phyloP scores from a whole-genome alignment of 2,329 filamentous ascomycete species.

The Chalaropsis ovoidea region DNA sequence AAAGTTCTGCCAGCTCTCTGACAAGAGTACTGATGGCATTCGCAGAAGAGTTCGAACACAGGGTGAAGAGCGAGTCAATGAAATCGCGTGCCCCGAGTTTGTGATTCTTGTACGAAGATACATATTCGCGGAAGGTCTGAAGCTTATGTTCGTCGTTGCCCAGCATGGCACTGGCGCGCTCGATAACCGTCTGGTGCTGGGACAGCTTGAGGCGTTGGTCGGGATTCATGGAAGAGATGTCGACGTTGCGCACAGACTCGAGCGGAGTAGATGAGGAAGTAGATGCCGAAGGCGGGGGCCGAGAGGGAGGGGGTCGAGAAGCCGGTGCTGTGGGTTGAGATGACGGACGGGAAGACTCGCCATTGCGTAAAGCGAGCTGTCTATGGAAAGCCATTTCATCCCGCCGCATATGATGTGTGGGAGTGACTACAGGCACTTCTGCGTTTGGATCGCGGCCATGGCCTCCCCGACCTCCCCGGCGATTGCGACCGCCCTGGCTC shows the following conservation, averaged over 20 bases:
- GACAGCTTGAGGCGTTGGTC: conserved; percentile 72
- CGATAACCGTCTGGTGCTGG: conserved; percentile 74
- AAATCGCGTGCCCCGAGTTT: conserved; percentile 63
- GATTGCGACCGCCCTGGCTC: conserved; percentile 37
- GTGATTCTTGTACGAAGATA: conserved; percentile 67
- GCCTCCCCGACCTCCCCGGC: conserved; percentile 35
- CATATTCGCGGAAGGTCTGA: conserved; percentile 62
- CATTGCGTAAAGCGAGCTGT: conserved; percentile 81
- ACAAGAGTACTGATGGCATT: conserved; percentile 78
- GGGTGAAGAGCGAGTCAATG: conserved; percentile 75
- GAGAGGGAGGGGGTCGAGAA: conserved; percentile 24
- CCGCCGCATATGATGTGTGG: conserved; percentile 64
- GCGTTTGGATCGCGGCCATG: conserved; percentile 39
- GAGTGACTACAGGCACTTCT: conserved; percentile 63
- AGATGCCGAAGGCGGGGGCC: conserved; percentile 21
- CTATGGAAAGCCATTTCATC: conserved; percentile 88
- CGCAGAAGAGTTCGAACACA: conserved; percentile 69
- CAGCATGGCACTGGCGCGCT: conserved; percentile 72
- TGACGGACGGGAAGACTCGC: conserved; percentile 33
- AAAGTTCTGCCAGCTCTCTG: conserved; percentile 84
- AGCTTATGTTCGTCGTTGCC: conserved; percentile 68
- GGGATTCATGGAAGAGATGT: conserved; percentile 42
- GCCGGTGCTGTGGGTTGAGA: conserved; percentile 42
- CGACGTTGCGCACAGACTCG: conserved; percentile 19
- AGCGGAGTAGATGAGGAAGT: conserved; percentile 26